phyloP scores from a whole-genome alignment of 2,329 filamentous ascomycete genomes.

The Incumbomyces delicatus region DNA sequence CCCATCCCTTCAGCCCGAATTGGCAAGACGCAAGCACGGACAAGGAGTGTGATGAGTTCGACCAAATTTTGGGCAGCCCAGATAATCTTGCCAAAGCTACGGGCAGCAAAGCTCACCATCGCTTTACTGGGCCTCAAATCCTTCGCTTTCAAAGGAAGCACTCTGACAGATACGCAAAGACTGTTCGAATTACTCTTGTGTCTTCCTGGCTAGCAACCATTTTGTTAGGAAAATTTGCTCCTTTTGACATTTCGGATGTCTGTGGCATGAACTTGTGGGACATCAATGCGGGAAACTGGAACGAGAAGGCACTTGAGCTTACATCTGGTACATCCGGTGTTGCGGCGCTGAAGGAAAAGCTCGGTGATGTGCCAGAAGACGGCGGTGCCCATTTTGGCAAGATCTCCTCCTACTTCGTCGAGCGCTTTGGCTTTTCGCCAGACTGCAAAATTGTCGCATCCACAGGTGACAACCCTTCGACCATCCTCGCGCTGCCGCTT shows the following conservation, averaged over 20 bases:
- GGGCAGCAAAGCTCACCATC: conserved; percentile 89
- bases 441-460: conserved; percentile 74
- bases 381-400: conserved; percentile 68
- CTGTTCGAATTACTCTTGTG: conserved; percentile 79
- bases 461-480: conserved; percentile 92
- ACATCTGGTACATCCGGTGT: conserved; percentile 58
- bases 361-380: conserved; percentile 70
- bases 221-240: conserved; percentile 74
- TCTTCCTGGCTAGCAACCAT: conserved; percentile 91
- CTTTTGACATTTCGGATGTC: conserved; percentile 87
- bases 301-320: conserved; percentile 63
- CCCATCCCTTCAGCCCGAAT: conserved; percentile 81
- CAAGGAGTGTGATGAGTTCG: conserved; percentile 80
- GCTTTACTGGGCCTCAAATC: conserved; percentile 97
- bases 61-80: conserved; percentile 56
- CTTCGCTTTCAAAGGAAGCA: conserved; percentile 73
- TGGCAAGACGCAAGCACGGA: conserved; percentile 98
- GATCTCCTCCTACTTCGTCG: conserved; percentile 68
- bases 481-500: conserved; percentile 82
- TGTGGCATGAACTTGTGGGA: conserved; percentile 98
- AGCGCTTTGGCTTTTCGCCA: conserved; percentile 64
- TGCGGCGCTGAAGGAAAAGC: conserved; percentile 60
- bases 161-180: conserved; percentile 70
- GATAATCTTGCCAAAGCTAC: conserved; percentile 67
- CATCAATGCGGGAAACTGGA: conserved; percentile 63